Evolutionary conservation across 345 rosid species (phyloP), one percentile per base, ranked within the genome.

Genomic region (Arabidopsis suecica): DNA sequence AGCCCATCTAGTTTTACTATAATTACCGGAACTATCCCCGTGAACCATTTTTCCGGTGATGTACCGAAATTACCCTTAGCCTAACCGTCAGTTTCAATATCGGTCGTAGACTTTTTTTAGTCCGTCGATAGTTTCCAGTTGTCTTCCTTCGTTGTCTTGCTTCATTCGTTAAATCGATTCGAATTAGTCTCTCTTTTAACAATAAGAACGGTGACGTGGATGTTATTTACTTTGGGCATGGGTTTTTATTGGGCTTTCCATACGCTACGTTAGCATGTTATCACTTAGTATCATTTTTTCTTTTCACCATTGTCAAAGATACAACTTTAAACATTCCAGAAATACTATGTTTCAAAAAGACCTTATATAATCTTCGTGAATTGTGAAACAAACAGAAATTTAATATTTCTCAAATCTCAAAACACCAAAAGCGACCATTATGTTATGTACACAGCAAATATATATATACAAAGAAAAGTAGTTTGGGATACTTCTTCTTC

Each of bases 1-100:
- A 70, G 80, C 63, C 77, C 87, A 78, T 83, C 54, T 32, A 49
- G 23, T 51, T 76, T 69, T 45, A 20, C 56, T 57, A 38, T 54
- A 76, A 81, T 76, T 76, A 78, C 76, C 71, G 82, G 63, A 12
- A 61, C 28, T 14, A 33, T 61, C 64, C 79, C 42, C 67, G 41
- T 59, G 37, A 71, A 9, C 60, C 44, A 61, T 54, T 59, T 75
- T 75, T 3, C 68, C 74, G 79, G 54, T 58, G 68, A 68, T 75
- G 67, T 75, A 48, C 68, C 79, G 16, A 67, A 67, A 67, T 8
- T 67, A 75, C 79, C 79, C 73, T 67, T 67, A 30, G 16, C 63
- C 36, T 32, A 62, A 63, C 70, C 69, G 71, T 50, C 63, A 11
- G 62, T 72, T 9, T 45, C 47, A 34, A 13, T 47, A 33, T 58